phyloP scores from a whole-genome alignment of 495 filamentous ascomycete genomes.

The Viridothelium virens region DNA sequence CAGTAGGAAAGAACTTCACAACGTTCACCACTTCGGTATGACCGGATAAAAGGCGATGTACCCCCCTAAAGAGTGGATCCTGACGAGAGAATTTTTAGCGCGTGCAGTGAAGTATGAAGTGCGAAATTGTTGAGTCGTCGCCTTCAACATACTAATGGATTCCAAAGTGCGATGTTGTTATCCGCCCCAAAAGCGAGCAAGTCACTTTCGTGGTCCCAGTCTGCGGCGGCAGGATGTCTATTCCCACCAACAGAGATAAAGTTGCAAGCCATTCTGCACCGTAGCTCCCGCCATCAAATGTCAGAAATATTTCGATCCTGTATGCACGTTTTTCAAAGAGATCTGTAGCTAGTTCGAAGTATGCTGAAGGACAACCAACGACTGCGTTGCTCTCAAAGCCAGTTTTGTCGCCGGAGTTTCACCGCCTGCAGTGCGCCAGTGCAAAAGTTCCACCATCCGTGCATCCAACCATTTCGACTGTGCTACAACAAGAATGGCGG shows the following conservation, averaged over 20 bases:
- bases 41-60: slow-evolving; percentile 64
- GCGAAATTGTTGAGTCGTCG: slow-evolving; percentile 31
- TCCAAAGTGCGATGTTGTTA: slow-evolving; percentile 82
- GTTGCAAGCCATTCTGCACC: slow-evolving; percentile 25
- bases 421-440: too few species aligned
- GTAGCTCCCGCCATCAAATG: not conserved
- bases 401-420: too few species aligned
- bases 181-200: slow-evolving; percentile 85
- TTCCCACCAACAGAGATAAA: slow-evolving; percentile 86
- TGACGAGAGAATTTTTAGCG: slow-evolving; percentile 22
- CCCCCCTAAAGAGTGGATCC: slow-evolving; percentile 47
- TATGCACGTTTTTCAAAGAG: not conserved
- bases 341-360: not conserved
- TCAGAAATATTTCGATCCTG: slow-evolving; percentile 6
- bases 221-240: slow-evolving; percentile 77
- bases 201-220: slow-evolving; percentile 66
- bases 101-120: not conserved
- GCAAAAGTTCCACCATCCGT: too few species aligned
- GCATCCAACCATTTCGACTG: too few species aligned
- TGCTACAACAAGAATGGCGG: not conserved
- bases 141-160: slow-evolving; percentile 41
- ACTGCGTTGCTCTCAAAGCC: too few species aligned
- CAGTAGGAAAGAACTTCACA: slow-evolving; percentile 61
- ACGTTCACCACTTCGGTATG: slow-evolving; percentile 77
- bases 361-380: too few species aligned